A percentile compares a stretch with the other conserved stretches of the same genome.
Evolutionary conservation across 805 yeast species (phyloP).

Genomic region (Kockiozyma suomiensis): DNA sequence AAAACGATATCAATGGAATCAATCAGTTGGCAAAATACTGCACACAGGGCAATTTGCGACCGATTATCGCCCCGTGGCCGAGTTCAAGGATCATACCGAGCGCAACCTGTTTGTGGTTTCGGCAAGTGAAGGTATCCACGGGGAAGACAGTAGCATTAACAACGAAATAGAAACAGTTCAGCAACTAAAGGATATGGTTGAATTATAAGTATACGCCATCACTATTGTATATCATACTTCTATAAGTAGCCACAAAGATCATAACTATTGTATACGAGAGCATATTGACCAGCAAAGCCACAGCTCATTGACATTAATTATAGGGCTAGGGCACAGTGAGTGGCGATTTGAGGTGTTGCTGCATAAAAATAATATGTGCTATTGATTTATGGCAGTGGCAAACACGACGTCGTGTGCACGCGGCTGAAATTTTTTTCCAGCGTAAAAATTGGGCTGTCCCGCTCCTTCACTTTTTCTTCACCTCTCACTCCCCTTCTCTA

Average conservation of each 20-base stretch:
- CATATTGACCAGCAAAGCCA: too few species aligned
- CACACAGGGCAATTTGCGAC: constrained; percentile 30
- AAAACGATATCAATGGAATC: background rate
- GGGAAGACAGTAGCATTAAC: constrained; percentile 35
- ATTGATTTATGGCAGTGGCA: constrained; percentile 10
- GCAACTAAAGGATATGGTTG: too few species aligned
- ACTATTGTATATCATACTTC: too few species aligned
- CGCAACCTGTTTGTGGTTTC: constrained; percentile 22
- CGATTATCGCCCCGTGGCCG: constrained; percentile 24
- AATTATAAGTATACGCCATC: too few species aligned
- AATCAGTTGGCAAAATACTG: constrained; percentile 14
- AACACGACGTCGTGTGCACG: constrained; percentile 10
- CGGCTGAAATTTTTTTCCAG: constrained; percentile 17
- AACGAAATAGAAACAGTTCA: too few species aligned
- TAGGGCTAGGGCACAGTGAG: constrained; percentile 4
- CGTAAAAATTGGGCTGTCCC: constrained; percentile 11
- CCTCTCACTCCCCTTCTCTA: constrained; percentile 4
- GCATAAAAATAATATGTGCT: background rate
- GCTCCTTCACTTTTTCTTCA: constrained; percentile 1
- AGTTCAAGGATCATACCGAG: constrained; percentile 16
- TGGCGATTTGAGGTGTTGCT: constrained; percentile 5
- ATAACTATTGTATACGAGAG: too few species aligned
- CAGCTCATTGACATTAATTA: too few species aligned
- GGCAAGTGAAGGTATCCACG: constrained; percentile 22
- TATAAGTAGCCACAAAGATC: too few species aligned